Percentiles rank a stretch among this genome's conserved stretches.
Conservation (phyloP, 2,329 filamentous ascomycete species). For the Macrophomina phaseolina region DNA sequence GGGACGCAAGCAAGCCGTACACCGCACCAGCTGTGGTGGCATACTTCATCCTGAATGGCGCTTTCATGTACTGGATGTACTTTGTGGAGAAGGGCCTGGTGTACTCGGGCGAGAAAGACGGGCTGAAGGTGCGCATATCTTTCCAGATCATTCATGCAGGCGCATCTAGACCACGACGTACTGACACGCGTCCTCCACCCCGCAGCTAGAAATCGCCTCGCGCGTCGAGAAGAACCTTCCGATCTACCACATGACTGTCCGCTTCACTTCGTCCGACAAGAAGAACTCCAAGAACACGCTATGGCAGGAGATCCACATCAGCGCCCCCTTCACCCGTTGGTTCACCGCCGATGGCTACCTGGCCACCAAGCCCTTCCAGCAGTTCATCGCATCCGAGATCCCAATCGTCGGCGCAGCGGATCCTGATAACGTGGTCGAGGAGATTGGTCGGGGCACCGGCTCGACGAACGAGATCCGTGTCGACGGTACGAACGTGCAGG, state of each 20-base stretch:
- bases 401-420: constrained; percentile 70
- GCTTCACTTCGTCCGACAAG: constrained; percentile 47
- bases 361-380: constrained; percentile 77
- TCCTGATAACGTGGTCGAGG: constrained; percentile 57
- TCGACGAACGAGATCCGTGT: constrained; percentile 35
- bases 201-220: constrained; percentile 74
- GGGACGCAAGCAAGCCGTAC: constrained; percentile 82
- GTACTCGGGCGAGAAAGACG: constrained; percentile 77
- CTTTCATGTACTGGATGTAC: constrained; percentile 84
- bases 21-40: constrained; percentile 78
- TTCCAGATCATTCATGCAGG: background rate
- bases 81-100: constrained; percentile 80
- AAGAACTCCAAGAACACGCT: constrained; percentile 39
- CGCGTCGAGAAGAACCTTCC: constrained; percentile 80
- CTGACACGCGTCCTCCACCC: background rate
- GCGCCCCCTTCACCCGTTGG: constrained; percentile 73
- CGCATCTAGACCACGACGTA: background rate
- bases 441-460: constrained; percentile 44
- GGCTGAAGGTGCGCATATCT: constrained; percentile 62
- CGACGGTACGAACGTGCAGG: constrained; percentile 39
- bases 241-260: constrained; percentile 77
- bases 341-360: constrained; percentile 77
- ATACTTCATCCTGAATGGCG: constrained; percentile 80
- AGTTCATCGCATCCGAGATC: constrained; percentile 73
- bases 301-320: constrained; percentile 58